Evolutionary conservation across 139 green algal species (phyloP).

Genomic region (Coccomyxa sp.): DNA sequence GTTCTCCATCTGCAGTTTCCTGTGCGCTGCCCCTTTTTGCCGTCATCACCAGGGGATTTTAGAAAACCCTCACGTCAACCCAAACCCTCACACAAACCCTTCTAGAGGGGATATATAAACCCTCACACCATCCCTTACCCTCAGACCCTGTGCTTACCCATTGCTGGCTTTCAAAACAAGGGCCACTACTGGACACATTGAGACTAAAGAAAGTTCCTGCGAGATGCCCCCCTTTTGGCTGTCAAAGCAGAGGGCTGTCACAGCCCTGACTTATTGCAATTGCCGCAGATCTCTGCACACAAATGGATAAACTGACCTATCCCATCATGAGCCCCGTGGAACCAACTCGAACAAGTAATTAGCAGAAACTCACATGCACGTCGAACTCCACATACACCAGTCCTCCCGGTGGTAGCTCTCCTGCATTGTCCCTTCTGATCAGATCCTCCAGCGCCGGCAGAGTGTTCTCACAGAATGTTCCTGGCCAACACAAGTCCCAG

Average conservation of each 20-base stretch:
- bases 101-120: neutral
- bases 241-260: too few relatives aligned
- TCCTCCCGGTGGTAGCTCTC: neutral
- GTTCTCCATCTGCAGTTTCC: slow-evolving; percentile 17
- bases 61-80: neutral
- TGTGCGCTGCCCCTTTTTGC: neutral
- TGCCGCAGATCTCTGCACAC: neutral
- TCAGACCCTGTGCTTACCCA: neutral
- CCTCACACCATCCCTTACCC: neutral
- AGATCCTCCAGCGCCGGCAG: slow-evolving; percentile 14
- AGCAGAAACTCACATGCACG: slow-evolving; percentile 12
- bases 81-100: neutral
- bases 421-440: slow-evolving; percentile 4
- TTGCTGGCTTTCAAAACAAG: neutral
- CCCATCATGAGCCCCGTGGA: neutral
- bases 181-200: too few relatives aligned
- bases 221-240: neutral
- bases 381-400: slow-evolving; percentile 25
- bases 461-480: slow-evolving; percentile 15
- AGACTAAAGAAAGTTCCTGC: too few relatives aligned
- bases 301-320: neutral
- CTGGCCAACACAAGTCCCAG: neutral
- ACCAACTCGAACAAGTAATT: neutral
- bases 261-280: neutral
- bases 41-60: neutral